Conservation (phyloP, 208 protist species). For the Trypanosoma boissoni region DNA sequence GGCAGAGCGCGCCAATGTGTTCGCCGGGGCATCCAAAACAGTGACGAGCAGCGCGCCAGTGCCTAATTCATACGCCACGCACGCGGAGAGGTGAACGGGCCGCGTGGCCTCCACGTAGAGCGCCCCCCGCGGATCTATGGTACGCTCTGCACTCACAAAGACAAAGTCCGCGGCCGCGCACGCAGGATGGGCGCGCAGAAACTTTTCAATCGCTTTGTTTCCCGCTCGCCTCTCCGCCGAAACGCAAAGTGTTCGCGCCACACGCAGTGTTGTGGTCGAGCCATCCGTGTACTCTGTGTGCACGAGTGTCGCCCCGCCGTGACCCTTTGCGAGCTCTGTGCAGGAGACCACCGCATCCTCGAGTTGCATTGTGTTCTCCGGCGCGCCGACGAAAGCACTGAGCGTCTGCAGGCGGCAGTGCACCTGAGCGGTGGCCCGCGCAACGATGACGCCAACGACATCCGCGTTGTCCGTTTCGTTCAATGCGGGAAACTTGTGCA, state of each 20-base stretch:
- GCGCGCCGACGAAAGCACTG: constrained; percentile 17
- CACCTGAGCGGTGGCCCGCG: constrained; percentile 15
- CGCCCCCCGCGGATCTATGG: neutral
- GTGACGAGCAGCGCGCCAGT: too few relatives aligned
- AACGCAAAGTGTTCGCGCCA: too few relatives aligned
- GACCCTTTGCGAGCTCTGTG: constrained; percentile 14
- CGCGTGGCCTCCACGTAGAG: constrained; percentile 11
- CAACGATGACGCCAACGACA: neutral
- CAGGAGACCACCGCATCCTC: constrained; percentile 13
- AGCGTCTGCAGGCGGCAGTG: constrained; percentile 23
- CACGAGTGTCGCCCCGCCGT: neutral
- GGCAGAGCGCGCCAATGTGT: neutral
- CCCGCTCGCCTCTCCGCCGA: neutral
- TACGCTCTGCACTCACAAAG: constrained; percentile 24
- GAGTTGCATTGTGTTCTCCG: constrained; percentile 21
- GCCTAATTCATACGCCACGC: constrained; percentile 30
- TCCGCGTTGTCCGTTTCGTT: neutral
- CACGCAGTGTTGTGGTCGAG: too few relatives aligned
- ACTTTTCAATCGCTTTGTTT: neutral
- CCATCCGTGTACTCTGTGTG: constrained; percentile 18
- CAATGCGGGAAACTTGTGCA: constrained; percentile 1
- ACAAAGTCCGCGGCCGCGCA: constrained; percentile 9
- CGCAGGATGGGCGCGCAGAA: neutral
- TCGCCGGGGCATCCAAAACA: too few relatives aligned
- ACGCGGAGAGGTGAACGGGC: constrained; percentile 26